These are phyloP conservation scores for Alternaria solani DNA, from an alignment of 2,329 filamentous ascomycete species.

Conservation along the genomic window DNA sequence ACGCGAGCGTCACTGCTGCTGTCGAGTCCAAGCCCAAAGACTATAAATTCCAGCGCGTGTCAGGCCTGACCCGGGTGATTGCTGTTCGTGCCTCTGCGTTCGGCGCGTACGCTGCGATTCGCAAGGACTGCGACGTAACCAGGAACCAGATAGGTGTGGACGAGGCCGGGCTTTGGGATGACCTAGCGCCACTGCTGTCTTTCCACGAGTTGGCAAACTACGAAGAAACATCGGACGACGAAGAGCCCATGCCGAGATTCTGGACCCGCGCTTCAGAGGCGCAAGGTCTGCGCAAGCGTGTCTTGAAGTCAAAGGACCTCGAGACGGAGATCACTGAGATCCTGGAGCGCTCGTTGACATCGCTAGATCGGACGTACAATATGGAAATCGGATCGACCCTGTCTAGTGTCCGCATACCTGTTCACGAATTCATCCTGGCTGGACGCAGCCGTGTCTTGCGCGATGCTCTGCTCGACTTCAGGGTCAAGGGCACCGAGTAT, in stretches of 20 bases:
- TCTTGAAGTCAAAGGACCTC: conserved; percentile 70
- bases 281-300: conserved; percentile 63
- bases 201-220: conserved; percentile 66
- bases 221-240: conserved; percentile 53
- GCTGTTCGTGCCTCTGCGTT: conserved; percentile 87
- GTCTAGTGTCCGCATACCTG: conserved; percentile 76
- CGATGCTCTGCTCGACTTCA: conserved; percentile 66
- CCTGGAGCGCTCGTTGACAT: conserved; percentile 37
- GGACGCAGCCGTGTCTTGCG: conserved; percentile 74
- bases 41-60: conserved; percentile 93
- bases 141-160: conserved; percentile 73
- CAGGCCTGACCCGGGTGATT: conserved; percentile 83
- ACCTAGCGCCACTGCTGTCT: conserved; percentile 74
- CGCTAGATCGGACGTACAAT: conserved; percentile 56
- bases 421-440: conserved; percentile 82
- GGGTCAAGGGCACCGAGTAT: conserved; percentile 62
- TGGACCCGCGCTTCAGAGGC: conserved; percentile 59
- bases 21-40: conserved; percentile 76
- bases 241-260: conserved; percentile 57
- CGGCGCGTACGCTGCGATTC: conserved; percentile 87
- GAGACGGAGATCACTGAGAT: conserved; percentile 68
- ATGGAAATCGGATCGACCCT: conserved; percentile 61
- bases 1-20: conserved; percentile 60
- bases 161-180: conserved; percentile 74
- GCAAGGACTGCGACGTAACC: conserved; percentile 84